Base-by-base conservation (phyloP, 495 filamentous ascomycete genomes). In the Tuber borchii region DNA sequence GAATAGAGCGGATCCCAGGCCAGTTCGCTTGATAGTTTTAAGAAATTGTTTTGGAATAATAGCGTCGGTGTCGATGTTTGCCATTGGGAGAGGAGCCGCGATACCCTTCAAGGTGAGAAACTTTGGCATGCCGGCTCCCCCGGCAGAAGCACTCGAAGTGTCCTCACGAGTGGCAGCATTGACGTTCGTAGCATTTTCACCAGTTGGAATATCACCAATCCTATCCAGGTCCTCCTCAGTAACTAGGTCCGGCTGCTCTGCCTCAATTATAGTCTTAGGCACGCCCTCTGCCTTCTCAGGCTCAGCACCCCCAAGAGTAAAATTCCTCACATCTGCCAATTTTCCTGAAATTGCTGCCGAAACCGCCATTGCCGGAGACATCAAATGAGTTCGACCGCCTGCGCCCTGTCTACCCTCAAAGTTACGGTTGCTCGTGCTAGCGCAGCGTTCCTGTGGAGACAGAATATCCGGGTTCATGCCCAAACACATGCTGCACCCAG, bases 391-490 rank as follows among this genome's bases (percentile, higher is more conserved):
- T 76, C 95, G 90, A 71, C 95, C 94, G 77, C 91, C 90, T 72
- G 95, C 94, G 83, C 95, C 95, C 86, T 99, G 95, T 79, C 95
- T 90, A 71, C 95, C 95, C 84, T 98, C 95, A 80, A 98, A 99
- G 82, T 99, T 99, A 77, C 95, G 93, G 86, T 99, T 98, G 79
- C 92, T 95, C 75, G 95, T 99, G 83, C 90, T 93, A 56, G 95
- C 95, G 81, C 95, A 99, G 74, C 95, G 90, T 86, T 99, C 95
- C 82, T 91, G 89, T 69, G 95, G 95, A 2, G 93, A 90, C n/a
- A 98, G 89, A 80, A 99, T 97, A 84, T 99, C 95, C 0, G 95
- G 94, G 87, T 99, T 99, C 95, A 99, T 99, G 84, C 95, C 95
- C 43, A 99, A 88, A 81, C 95, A 99, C 95, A 99, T 99, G 73